phyloP scores from a whole-genome alignment of 2,329 filamentous ascomycete genomes.

The Fusarium udum region DNA sequence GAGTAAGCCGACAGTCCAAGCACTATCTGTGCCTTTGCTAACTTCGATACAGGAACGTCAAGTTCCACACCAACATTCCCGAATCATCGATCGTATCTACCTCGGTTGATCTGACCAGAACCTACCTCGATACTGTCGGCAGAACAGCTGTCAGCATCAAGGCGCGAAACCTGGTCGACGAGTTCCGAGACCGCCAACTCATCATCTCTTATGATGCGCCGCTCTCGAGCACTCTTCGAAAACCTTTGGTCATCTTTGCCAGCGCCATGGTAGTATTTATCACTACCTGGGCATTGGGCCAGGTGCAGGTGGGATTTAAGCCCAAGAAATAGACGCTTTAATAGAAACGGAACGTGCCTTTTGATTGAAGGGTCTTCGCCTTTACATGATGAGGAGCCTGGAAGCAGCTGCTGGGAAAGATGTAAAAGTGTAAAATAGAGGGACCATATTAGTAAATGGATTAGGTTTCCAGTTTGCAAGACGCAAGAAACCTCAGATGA shows the following conservation, averaged over 20 bases:
- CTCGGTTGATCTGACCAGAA: constrained; percentile 74
- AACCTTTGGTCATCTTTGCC: constrained; percentile 83
- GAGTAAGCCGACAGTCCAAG: constrained; percentile 64
- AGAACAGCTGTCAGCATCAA: constrained; percentile 84
- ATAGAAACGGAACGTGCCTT: constrained; percentile 19
- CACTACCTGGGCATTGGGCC: constrained; percentile 77
- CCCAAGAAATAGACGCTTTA: constrained; percentile 50
- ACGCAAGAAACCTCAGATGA: constrained; percentile 8
- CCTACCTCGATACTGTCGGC: constrained; percentile 92
- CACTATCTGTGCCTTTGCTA: constrained; percentile 26
- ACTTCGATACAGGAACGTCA: constrained; percentile 74
- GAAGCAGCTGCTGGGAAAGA: constrained; percentile 19
- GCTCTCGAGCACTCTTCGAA: constrained; percentile 77
- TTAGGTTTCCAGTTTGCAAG: constrained; percentile 4
- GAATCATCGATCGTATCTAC: constrained; percentile 67
- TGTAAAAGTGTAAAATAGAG: constrained; percentile 43
- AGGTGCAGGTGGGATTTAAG: constrained; percentile 81
- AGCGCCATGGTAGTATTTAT: constrained; percentile 80
- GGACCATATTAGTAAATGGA: constrained; percentile 19
- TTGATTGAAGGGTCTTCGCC: constrained; percentile 12
- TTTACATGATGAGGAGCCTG: constrained; percentile 9
- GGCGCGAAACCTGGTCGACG: constrained; percentile 88
- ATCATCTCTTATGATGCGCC: constrained; percentile 91
- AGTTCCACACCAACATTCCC: constrained; percentile 79
- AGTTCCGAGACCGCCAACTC: constrained; percentile 83